Evolutionary conservation across 345 rosid species (phyloP).

Genomic region (Erodium maritimum): DNA sequence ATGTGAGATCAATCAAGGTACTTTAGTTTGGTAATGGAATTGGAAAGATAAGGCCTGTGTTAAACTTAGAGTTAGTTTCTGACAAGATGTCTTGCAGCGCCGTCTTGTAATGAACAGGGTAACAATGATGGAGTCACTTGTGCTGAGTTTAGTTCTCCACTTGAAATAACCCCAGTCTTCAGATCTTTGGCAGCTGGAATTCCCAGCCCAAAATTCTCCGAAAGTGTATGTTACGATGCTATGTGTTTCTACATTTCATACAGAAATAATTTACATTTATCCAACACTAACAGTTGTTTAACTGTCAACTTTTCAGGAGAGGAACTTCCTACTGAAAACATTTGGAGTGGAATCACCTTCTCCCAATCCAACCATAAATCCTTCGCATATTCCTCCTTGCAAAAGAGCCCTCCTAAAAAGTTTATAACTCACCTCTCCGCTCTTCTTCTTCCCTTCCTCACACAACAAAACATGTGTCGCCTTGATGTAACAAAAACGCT

Average conservation of each 20-base stretch:
- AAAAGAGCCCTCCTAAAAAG: conserved; percentile 92
- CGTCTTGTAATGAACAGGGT: conserved; percentile 28
- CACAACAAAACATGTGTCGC: not conserved
- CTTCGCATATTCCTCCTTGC: conserved; percentile 77
- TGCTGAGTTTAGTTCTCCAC: conserved; percentile 64
- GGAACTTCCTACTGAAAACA: conserved; percentile 79
- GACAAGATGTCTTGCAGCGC: conserved; percentile 19
- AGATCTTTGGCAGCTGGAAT: conserved; percentile 94
- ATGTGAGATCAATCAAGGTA: conserved; percentile 43
- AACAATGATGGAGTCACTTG: conserved; percentile 31
- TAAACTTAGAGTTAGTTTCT: not conserved
- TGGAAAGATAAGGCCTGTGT: not conserved
- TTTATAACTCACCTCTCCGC: conserved; percentile 35
- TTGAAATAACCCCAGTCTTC: conserved; percentile 85
- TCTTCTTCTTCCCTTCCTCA: conserved; percentile 7
- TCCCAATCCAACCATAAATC: conserved; percentile 42
- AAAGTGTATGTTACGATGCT: conserved; percentile 87
- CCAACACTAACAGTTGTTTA: not conserved
- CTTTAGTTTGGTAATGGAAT: not conserved
- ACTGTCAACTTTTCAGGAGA: conserved; percentile 46
- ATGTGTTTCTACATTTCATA: no score
- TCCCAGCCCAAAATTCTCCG: conserved; percentile 94
- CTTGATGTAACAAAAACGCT: not conserved
- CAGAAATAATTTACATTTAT: no score
- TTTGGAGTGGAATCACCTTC: conserved; percentile 77